Evolutionary conservation across 1,139 yeast genomes (phyloP), one percentile per base, ranked within the genome.

Genomic region (Geotrichum fermentans): DNA sequence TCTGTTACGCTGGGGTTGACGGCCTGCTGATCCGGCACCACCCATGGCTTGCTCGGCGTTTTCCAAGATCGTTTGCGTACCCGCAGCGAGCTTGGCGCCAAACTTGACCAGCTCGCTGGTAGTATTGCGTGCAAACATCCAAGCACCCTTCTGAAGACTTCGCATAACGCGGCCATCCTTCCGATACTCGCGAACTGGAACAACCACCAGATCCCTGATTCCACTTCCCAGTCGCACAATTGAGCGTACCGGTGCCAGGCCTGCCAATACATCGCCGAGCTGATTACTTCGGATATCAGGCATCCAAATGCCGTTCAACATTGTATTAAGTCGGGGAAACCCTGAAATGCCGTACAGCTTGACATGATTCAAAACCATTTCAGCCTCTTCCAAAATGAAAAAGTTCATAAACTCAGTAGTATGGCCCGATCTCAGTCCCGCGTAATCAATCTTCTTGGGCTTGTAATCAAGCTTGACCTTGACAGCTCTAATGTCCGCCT

Each of bases 11-110:
- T n/a, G n/a, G n/a, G 38, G 38, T 14, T 36, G 55, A 37, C 40
- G 73, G 20, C 58, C 73, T 10, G 73, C 63, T 0, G 80, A 66
- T 0, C 89, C 89, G 53, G 73, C 73, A 1, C 90, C 90, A 2
- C 90, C 90, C 49, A 85, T 68, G 3, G 76, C 74, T 54, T 80
- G 83, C 62, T 90, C 97, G 0, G 95, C 83, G 52, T 78, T 80
- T 58, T 89, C 97, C 45, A 90, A 69, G 8, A 87, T 66, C 0
- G 82, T 80, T 62, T 89, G 97, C 0, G 97, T 87, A 0, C 97
- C 97, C 3, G 90, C 83, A 1, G 95, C 94, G 33, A 90, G 63
- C 59, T 84, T 87, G 0, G 86, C 95, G 0, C 97, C 96, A 46
- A 92, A 70, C 58, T 83, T 82, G 39, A 90, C 72, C 34, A 90